phyloP scores from a whole-genome alignment of 257 asterid genomes.

The Fraxinus anomala region DNA sequence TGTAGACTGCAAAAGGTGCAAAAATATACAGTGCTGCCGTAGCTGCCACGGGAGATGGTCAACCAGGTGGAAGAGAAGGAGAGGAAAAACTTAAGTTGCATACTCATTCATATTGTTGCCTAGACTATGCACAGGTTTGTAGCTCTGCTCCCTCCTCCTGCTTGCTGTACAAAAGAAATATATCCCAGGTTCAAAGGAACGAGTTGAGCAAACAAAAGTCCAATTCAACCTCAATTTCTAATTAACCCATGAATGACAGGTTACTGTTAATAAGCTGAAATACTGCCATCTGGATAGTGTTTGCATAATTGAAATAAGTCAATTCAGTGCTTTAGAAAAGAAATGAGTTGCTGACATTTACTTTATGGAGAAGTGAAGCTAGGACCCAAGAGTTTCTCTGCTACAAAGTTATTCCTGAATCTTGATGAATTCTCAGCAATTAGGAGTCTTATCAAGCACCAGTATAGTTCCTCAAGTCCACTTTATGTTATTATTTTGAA shows the following conservation, averaged over 20 bases:
- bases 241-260: not conserved
- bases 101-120: conserved; percentile 89
- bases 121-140: conserved; percentile 86
- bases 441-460: not conserved
- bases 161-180: not conserved
- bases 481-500: not conserved
- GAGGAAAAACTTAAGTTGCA: conserved; percentile 86
- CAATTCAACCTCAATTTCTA: not conserved
- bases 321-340: not conserved
- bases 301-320: not conserved
- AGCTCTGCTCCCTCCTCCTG: conserved; percentile 19
- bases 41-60: conserved; percentile 65
- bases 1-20: conserved; percentile 84
- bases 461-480: not conserved
- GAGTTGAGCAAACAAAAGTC: not conserved
- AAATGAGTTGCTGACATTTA: not conserved
- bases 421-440: too few relatives aligned
- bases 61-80: conserved; percentile 68
- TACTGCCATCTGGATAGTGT: not conserved
- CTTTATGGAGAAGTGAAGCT: not conserved
- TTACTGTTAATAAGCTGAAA: not conserved
- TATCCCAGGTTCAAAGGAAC: conserved; percentile 7
- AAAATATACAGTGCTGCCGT: conserved; percentile 77
- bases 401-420: too few relatives aligned
- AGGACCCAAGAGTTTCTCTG: not conserved